Evolutionary conservation across 352 stramenopile species (phyloP), one percentile per base, ranked within the genome.

Genomic region (Phytophthora ramorum): DNA sequence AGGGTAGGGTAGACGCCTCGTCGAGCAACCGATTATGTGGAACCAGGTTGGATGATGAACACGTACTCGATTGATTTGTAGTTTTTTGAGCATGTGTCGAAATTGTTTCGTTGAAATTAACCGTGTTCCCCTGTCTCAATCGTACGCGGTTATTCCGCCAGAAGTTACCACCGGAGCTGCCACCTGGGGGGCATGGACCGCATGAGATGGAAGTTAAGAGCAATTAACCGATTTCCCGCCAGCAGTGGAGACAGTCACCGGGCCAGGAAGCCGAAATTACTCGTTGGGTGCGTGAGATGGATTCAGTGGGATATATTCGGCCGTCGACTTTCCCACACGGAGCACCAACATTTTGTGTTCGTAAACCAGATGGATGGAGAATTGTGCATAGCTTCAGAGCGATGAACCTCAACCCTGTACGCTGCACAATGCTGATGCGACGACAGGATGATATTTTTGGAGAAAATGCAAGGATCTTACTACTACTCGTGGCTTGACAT

Each of bases 301-400:
- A 47, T 30, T 8, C 30, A 1, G 12, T 37, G 3, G 41, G 43
- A 6, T 30, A 44, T 7, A 50, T 59, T 52, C 53, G 53, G 8
- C 53, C 2, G 3, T 61, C 17, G 5, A 61, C 20, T 2, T 61
- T 10, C 2, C 41, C 53, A 14, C 53, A 48, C 24, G 32, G 30
- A 20, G 47, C 28, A 9, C 67, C 58, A 1, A 74, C 51, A 1
- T 74, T 79, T 45, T 76, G 67, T 20, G 53, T 79, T 0, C 32
- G 26, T 2, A 76, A 79, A 34, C 47, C 63, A 10, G 59, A 61
- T 14, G 71, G 66, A 0, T 75, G 71, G 71, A 16, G 67, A 6
- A 75, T 79, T 43, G 52, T 76, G 7, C 71, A 76, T 40, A 67
- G 59, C 14, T 74, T 55, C n/a, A 53, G 59, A n/a, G 60, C 40